Evolutionary conservation across 208 protist genomes (phyloP).

Genomic region (Trypanosomatidae sp.): DNA sequence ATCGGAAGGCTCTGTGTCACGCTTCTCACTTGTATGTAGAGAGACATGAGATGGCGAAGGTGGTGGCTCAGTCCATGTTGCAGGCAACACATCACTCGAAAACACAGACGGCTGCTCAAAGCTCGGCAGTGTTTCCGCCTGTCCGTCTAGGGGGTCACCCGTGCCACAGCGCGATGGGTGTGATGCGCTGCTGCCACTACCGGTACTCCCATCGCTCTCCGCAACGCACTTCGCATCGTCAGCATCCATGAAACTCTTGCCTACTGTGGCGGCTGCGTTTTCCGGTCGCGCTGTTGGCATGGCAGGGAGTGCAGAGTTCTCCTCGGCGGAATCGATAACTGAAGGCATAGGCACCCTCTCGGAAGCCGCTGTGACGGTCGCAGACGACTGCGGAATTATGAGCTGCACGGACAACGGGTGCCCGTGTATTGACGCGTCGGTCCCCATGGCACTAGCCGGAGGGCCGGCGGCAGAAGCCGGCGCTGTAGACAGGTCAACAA

Average conservation of each 20-base stretch:
- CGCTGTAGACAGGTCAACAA: background rate
- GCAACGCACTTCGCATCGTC: background rate
- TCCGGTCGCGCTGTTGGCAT: background rate
- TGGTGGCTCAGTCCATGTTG: background rate
- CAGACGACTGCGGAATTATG: background rate
- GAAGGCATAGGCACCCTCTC: background rate
- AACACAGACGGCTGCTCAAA: background rate
- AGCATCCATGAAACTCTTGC: background rate
- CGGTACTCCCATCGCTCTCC: background rate
- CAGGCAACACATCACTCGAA: background rate
- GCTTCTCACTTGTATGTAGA: background rate
- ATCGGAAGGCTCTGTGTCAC: background rate
- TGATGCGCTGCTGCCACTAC: background rate
- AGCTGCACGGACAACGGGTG: background rate
- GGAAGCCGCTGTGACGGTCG: background rate
- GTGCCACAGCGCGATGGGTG: background rate
- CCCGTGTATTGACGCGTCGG: background rate
- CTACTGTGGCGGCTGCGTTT: background rate
- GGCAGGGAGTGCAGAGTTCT: background rate
- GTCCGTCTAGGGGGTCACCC: background rate
- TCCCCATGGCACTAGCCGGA: background rate
- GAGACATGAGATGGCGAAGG: background rate
- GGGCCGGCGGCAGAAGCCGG: background rate
- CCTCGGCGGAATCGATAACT: background rate
- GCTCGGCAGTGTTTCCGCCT: background rate